A percentile compares a stretch with the other conserved stretches of the same genome.
These are phyloP conservation scores for Boletus vermiculosoides DNA, from an alignment of 768 basidiomycete genomes.

Conservation along the genomic window DNA sequence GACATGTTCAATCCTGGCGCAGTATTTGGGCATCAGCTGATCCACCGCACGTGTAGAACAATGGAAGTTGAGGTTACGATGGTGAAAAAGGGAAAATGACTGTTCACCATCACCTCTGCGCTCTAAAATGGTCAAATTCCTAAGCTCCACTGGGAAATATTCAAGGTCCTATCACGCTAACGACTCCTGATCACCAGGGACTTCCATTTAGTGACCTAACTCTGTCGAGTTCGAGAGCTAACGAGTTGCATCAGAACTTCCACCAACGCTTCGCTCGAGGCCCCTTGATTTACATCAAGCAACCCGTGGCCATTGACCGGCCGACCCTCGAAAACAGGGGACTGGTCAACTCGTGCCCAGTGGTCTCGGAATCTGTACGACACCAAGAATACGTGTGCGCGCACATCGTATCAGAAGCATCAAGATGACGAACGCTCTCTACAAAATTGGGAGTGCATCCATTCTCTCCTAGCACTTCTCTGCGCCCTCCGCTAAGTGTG, in stretches of 20 bases:
- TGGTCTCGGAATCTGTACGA: slow-evolving; percentile 15
- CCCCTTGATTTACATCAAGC: slow-evolving; percentile 19
- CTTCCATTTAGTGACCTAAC: slow-evolving; percentile 32
- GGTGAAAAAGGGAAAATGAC: slow-evolving; percentile 25
- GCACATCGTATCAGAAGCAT: slow-evolving; percentile 26
- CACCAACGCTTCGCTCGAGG: slow-evolving; percentile 13
- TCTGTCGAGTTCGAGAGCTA: slow-evolving; percentile 20
- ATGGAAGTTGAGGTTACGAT: slow-evolving; percentile 31
- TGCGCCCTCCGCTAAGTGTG: slow-evolving; percentile 22
- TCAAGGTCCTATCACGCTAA: slow-evolving; percentile 21
- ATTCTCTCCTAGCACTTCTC: slow-evolving; percentile 28
- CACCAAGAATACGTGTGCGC: slow-evolving; percentile 1
- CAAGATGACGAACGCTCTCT: slow-evolving; percentile 10
- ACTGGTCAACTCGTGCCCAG: neutral
- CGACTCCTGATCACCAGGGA: slow-evolving; percentile 26
- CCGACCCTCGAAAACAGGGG: slow-evolving; percentile 22
- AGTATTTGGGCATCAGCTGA: slow-evolving; percentile 26
- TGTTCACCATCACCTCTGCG: slow-evolving; percentile 10
- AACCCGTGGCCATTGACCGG: slow-evolving; percentile 3
- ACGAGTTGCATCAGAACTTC: slow-evolving; percentile 4
- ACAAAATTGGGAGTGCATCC: slow-evolving; percentile 24
- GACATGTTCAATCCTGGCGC: slow-evolving; percentile 19
- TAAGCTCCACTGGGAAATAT: slow-evolving; percentile 22
- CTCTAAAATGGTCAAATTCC: slow-evolving; percentile 27
- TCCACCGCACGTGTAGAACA: slow-evolving; percentile 30